These are phyloP conservation scores for Rhizopus arrhizus DNA, from an alignment of 371 early-diverging fungal genomes.

Conservation along the genomic window DNA sequence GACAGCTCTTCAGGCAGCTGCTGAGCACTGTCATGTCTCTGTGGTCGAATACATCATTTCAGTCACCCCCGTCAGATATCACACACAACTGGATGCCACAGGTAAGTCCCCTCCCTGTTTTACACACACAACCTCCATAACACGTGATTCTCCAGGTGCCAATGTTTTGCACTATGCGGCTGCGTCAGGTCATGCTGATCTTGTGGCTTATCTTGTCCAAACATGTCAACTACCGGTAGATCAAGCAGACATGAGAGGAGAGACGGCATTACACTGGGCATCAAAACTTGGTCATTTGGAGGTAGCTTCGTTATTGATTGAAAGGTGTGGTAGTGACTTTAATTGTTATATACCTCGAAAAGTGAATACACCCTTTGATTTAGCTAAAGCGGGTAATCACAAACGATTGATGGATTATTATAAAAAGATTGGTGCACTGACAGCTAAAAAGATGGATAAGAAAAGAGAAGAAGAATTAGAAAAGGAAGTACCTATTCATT, in stretches of 20 bases:
- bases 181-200: slow-evolving; percentile 47
- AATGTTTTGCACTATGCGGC: slow-evolving; percentile 51
- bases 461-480: slow-evolving; percentile 43
- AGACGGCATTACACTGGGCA: slow-evolving; percentile 49
- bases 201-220: slow-evolving; percentile 37
- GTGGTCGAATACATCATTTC: slow-evolving; percentile 43
- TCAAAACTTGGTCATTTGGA: slow-evolving; percentile 45
- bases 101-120: slow-evolving; percentile 22
- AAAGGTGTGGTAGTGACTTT: slow-evolving; percentile 44
- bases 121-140: too few relatives aligned
- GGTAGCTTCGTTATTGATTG: slow-evolving; percentile 41
- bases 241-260: slow-evolving; percentile 37
- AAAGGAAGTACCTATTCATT: slow-evolving; percentile 31
- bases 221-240: slow-evolving; percentile 40
- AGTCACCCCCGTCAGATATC: slow-evolving; percentile 32
- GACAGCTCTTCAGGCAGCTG: slow-evolving; percentile 47
- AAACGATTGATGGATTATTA: slow-evolving; percentile 47
- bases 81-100: slow-evolving; percentile 30
- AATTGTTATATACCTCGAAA: slow-evolving; percentile 46
- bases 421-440: slow-evolving; percentile 45
- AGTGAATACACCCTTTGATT: slow-evolving; percentile 44
- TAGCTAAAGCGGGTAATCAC: slow-evolving; percentile 44
- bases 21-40: slow-evolving; percentile 45
- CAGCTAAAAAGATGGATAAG: slow-evolving; percentile 49
- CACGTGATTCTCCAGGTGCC: slow-evolving; percentile 29